Evolutionary conservation across 2,329 filamentous ascomycete species (phyloP).

Genomic region (Ascochyta viciae-villosae): DNA sequence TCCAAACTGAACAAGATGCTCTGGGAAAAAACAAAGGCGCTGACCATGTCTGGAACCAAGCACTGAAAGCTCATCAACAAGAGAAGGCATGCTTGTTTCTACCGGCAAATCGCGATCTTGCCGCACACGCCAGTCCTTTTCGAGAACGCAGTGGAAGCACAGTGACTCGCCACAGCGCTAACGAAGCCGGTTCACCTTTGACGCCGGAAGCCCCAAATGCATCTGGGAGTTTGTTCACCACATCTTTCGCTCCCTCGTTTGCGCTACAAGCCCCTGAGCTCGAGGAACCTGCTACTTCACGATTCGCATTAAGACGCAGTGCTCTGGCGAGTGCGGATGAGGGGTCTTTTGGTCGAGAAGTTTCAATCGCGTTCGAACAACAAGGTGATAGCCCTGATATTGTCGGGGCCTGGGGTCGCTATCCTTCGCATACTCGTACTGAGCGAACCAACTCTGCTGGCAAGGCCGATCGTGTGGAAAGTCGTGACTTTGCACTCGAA

Average conservation of each 20-base stretch:
- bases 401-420: conserved; percentile 55
- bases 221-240: not conserved
- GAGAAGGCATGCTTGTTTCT: conserved; percentile 46
- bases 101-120: conserved; percentile 40
- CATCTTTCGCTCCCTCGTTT: not conserved
- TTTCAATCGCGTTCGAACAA: conserved; percentile 31
- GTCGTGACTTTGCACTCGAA: conserved; percentile 54
- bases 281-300: not conserved
- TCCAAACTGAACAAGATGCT: conserved; percentile 38
- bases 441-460: conserved; percentile 51
- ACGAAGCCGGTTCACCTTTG: not conserved
- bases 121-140: conserved; percentile 36
- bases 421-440: conserved; percentile 55
- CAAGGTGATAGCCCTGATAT: conserved; percentile 35
- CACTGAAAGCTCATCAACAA: conserved; percentile 46
- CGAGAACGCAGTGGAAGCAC: conserved; percentile 43
- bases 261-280: not conserved
- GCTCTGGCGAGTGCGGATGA: conserved; percentile 25
- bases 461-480: conserved; percentile 46
- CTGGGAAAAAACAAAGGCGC: conserved; percentile 31
- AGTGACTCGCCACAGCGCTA: conserved; percentile 11
- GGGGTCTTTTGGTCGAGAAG: conserved; percentile 13
- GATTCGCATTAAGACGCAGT: conserved; percentile 23
- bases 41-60: conserved; percentile 45
- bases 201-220: not conserved